Evolutionary conservation across 2,329 filamentous ascomycete genomes (phyloP).

Genomic region (Xylaria arbuscula): DNA sequence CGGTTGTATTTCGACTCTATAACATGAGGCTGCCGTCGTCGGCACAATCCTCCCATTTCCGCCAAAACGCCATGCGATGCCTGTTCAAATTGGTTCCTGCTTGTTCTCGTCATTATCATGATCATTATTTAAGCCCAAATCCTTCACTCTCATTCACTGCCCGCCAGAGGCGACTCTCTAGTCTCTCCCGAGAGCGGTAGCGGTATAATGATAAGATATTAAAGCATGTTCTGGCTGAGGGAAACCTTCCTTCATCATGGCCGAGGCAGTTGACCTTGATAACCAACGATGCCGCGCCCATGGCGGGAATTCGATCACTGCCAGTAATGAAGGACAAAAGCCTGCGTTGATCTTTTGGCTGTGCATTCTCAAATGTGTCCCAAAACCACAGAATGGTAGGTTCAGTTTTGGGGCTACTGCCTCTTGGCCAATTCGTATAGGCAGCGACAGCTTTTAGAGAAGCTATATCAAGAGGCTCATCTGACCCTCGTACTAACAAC

Average conservation of each 20-base stretch:
- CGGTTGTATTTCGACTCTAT: conserved; percentile 11
- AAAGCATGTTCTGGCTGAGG: conserved; percentile 91
- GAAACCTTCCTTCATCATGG: conserved; percentile 78
- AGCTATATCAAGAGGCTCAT: conserved; percentile 82
- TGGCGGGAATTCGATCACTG: conserved; percentile 89
- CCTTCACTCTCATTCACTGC: conserved; percentile 92
- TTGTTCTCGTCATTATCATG: conserved; percentile 34
- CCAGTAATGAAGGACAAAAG: conserved; percentile 89
- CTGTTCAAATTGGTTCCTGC: conserved; percentile 20
- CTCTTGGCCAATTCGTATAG: conserved; percentile 81
- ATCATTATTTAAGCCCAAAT: conserved; percentile 73
- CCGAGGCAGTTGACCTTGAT: conserved; percentile 82
- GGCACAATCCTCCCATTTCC: conserved; percentile 17
- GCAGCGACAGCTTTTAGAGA: conserved; percentile 80
- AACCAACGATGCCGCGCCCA: conserved; percentile 80
- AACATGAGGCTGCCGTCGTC: conserved; percentile 2
- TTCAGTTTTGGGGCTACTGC: conserved; percentile 63
- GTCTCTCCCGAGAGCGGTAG: conserved; percentile 72
- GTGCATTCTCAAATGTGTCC: conserved; percentile 77
- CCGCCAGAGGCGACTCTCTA: conserved; percentile 81
- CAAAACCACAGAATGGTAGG: conserved; percentile 87
- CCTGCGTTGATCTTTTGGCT: conserved; percentile 76
- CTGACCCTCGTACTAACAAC: conserved; percentile 84
- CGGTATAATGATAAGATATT: conserved; percentile 83
- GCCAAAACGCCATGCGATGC: conserved; percentile 38